These are phyloP conservation scores for Saccharomycopsis malanga DNA, from an alignment of 805 yeast genomes.

Conservation along the genomic window DNA sequence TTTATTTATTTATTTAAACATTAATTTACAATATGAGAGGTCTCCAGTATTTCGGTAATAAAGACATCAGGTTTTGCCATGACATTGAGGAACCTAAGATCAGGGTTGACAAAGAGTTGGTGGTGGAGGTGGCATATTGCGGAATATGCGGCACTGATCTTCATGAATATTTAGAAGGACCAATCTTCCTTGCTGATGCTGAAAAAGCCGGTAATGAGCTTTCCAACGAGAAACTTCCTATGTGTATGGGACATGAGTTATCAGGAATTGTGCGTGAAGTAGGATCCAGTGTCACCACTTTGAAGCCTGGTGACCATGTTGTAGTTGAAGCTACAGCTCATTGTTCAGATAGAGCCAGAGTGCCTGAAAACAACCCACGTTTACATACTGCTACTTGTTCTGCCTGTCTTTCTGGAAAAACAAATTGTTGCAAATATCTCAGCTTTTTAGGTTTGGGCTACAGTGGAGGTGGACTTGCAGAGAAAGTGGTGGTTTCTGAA, in stretches of 20 bases:
- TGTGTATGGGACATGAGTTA: conserved; percentile 50
- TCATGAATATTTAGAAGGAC: conserved; percentile 51
- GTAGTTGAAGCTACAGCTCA: conserved; percentile 58
- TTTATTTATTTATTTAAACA: too few species aligned
- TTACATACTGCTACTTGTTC: conserved; percentile 32
- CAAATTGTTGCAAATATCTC: conserved; percentile 45
- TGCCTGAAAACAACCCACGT: conserved; percentile 30
- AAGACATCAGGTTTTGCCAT: conserved; percentile 37
- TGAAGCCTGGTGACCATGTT: conserved; percentile 50
- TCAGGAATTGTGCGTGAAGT: conserved; percentile 39
- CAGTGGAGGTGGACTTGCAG: conserved; percentile 49
- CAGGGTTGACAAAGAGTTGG: conserved; percentile 33
- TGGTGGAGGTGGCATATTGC: conserved; percentile 42
- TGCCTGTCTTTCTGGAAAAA: conserved; percentile 43
- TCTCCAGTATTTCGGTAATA: conserved; percentile 39
- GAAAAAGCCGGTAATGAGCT: conserved; percentile 36
- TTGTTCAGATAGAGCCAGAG: conserved; percentile 42
- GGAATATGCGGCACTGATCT: conserved; percentile 63
- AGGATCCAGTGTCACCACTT: conserved; percentile 39
- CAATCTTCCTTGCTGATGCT: conserved; percentile 43
- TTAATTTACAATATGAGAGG: too few species aligned
- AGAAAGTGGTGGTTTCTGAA: conserved; percentile 37
- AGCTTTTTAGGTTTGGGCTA: conserved; percentile 52
- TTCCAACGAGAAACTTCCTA: conserved; percentile 36
- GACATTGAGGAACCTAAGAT: conserved; percentile 33